These are phyloP conservation scores for Chrysanthemum seticuspe DNA, from an alignment of 129 eudicot genomes.

Conservation along the genomic window DNA sequence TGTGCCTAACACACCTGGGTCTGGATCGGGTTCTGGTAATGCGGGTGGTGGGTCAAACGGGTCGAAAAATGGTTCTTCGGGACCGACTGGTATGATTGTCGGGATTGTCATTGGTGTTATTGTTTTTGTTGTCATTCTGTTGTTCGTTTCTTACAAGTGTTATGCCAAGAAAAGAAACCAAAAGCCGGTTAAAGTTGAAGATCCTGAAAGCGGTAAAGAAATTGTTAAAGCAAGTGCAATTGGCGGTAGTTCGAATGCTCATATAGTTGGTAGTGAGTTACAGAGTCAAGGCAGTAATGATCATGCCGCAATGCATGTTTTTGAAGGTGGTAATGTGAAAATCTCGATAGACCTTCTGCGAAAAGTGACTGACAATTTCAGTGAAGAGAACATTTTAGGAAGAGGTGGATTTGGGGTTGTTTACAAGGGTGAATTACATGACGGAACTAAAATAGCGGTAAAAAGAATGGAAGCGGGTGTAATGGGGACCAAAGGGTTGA, in stretches of 20 bases:
- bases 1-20: constrained; percentile 30
- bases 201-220: constrained; percentile 33
- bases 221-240: constrained; percentile 21
- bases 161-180: constrained; percentile 21
- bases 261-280: constrained; percentile 18
- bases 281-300: constrained; percentile 28
- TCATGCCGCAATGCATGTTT: constrained; percentile 31
- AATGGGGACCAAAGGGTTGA: constrained; percentile 47
- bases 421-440: constrained; percentile 55
- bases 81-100: constrained; percentile 34
- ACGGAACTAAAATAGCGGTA: constrained; percentile 66
- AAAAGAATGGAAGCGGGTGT: constrained; percentile 65
- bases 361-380: constrained; percentile 52
- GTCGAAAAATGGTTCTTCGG: constrained; percentile 4
- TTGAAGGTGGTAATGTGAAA: constrained; percentile 47
- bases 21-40: constrained; percentile 13
- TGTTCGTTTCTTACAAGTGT: constrained; percentile 29
- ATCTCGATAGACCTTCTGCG: constrained; percentile 56
- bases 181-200: constrained; percentile 26
- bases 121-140: constrained; percentile 26
- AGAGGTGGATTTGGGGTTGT: constrained; percentile 77
- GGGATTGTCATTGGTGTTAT: constrained; percentile 34
- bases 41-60: constrained; percentile 8
- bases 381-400: constrained; percentile 50
- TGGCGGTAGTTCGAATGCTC: constrained; percentile 22